A percentile compares a stretch with the other conserved stretches of the same genome.
These are phyloP conservation scores for Candida vaughaniae DNA, from an alignment of 805 yeast genomes.

Conservation along the genomic window DNA sequence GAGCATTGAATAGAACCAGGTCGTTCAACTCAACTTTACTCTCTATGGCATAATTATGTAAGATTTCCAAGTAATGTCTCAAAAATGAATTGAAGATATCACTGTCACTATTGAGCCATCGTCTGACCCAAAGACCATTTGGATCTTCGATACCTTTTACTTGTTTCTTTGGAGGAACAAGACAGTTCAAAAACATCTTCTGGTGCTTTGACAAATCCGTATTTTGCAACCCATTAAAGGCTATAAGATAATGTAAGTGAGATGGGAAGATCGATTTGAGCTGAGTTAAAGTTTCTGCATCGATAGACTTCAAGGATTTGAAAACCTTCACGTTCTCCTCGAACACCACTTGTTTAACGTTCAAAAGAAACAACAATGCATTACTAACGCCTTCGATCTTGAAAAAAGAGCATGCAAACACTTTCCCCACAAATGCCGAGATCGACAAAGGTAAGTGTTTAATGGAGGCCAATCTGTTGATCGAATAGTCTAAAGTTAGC, in stretches of 20 bases:
- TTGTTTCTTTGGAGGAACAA: constrained; percentile 42
- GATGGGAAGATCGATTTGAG: constrained; percentile 24
- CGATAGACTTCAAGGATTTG: not conserved
- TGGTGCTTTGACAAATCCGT: constrained; percentile 27
- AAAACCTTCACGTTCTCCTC: constrained; percentile 18
- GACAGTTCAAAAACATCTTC: constrained; percentile 29
- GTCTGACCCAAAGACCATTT: constrained; percentile 58
- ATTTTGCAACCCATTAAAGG: constrained; percentile 25
- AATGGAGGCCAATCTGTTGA: constrained; percentile 44
- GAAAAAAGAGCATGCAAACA: constrained; percentile 63
- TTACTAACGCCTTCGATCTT: constrained; percentile 54
- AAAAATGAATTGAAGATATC: constrained; percentile 61
- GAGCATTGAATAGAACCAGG: constrained; percentile 24
- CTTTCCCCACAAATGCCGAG: constrained; percentile 68
- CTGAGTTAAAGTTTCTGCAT: constrained; percentile 5
- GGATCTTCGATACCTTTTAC: constrained; percentile 55
- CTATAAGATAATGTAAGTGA: constrained; percentile 28
- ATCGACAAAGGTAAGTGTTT: constrained; percentile 55
- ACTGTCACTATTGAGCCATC: constrained; percentile 58
- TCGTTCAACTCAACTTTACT: constrained; percentile 1
- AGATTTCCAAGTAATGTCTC: constrained; percentile 50
- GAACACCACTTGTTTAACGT: constrained; percentile 49
- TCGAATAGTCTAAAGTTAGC: constrained; percentile 54
- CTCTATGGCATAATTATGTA: constrained; percentile 1
- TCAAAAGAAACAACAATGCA: constrained; percentile 55